Conservation (phyloP, 352 stramenopile species). For the Globisporangium echinulatum region DNA sequence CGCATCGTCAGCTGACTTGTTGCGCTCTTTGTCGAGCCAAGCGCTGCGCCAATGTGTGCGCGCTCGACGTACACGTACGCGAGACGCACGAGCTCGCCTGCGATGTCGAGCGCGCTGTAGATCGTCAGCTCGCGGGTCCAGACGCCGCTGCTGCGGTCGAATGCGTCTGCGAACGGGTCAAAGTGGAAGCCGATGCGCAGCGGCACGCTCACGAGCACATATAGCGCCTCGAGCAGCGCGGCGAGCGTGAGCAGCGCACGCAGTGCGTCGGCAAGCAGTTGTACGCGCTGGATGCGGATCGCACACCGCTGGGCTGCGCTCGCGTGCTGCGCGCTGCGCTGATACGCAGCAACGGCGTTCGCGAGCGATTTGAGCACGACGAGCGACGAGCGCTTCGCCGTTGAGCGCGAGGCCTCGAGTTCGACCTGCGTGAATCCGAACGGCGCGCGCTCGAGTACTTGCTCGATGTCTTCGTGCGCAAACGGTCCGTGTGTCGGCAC, state of each 20-base stretch:
- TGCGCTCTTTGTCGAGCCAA: neutral
- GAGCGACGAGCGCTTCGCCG: slow-evolving; percentile 7
- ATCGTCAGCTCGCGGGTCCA: slow-evolving; percentile 22
- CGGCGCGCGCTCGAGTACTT: neutral
- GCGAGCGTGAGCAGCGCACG: slow-evolving; percentile 3
- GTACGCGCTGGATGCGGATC: slow-evolving; percentile 1
- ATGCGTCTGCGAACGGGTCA: slow-evolving; percentile 21
- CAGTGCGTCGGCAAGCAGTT: neutral
- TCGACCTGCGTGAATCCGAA: slow-evolving; percentile 16
- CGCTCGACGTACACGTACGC: slow-evolving; percentile 8
- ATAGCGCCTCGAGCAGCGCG: slow-evolving; percentile 31
- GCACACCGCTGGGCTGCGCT: neutral
- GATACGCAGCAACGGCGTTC: slow-evolving; percentile 3
- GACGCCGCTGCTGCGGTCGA: neutral
- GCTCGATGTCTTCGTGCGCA: slow-evolving; percentile 7
- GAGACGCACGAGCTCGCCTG: slow-evolving; percentile 19
- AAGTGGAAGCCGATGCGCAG: slow-evolving; percentile 39
- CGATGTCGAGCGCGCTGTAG: slow-evolving; percentile 25
- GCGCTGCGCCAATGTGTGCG: slow-evolving; percentile 3
- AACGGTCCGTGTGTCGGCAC: neutral
- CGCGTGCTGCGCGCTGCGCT: slow-evolving; percentile 4
- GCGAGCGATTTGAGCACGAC: neutral
- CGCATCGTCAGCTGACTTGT: neutral
- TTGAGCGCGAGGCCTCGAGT: neutral
- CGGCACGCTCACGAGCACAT: slow-evolving; percentile 30